phyloP scores from a whole-genome alignment of 495 filamentous ascomycete genomes.

The Penicillium waksmanii region DNA sequence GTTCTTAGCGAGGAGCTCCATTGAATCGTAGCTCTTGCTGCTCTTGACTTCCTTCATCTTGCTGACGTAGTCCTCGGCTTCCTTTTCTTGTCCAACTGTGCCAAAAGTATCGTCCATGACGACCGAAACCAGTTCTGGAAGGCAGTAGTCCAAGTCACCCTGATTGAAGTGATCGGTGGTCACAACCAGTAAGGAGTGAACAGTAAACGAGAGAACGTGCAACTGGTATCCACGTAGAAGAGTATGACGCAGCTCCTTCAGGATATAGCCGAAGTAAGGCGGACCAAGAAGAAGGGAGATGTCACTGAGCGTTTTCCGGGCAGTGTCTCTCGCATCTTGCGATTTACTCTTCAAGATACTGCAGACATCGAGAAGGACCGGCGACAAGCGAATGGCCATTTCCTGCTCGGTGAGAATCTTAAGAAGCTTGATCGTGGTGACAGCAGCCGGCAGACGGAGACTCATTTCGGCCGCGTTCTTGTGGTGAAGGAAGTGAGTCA shows the following conservation, averaged over 20 bases:
- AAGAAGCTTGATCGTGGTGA: conserved; percentile 84
- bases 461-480: conserved; percentile 94
- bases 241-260: conserved; percentile 85
- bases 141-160: conserved; percentile 88
- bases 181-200: conserved; percentile 86
- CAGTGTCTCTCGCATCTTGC: conserved; percentile 86
- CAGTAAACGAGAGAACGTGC: conserved; percentile 91
- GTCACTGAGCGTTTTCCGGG: conserved; percentile 82
- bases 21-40: conserved; percentile 96
- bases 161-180: conserved; percentile 73
- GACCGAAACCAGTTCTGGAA: conserved; percentile 73
- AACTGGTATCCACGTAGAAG: conserved; percentile 86
- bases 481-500: conserved; percentile 82
- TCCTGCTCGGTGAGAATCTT: conserved; percentile 74
- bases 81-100: conserved; percentile 93
- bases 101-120: conserved; percentile 99
- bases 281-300: conserved; percentile 80
- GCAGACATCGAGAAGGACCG: conserved; percentile 87
- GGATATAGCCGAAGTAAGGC: conserved; percentile 83
- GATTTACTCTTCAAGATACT: conserved; percentile 88
- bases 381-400: conserved; percentile 71
- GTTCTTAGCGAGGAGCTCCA: conserved; percentile 86
- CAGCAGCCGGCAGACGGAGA: conserved; percentile 82
- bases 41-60: conserved; percentile 97
- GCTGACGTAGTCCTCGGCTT: conserved; percentile 92